These are phyloP conservation scores for Ogataea allantospora DNA, from an alignment of 805 yeast species.

Conservation along the genomic window DNA sequence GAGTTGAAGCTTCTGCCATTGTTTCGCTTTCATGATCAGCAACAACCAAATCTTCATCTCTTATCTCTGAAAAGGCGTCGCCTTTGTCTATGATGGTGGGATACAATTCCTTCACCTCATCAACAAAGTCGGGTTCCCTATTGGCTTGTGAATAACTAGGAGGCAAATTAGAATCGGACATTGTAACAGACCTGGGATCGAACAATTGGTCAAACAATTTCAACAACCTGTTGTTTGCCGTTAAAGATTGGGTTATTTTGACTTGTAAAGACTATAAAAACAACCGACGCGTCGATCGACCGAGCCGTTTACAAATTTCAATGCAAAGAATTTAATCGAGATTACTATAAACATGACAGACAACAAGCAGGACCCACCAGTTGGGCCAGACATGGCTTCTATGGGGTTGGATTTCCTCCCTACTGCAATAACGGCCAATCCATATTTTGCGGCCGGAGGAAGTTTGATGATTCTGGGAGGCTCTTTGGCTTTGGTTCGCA, in stretches of 20 bases:
- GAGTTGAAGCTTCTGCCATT: slow-evolving; percentile 4
- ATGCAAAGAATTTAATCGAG: too few species aligned
- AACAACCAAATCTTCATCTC: slow-evolving; percentile 7
- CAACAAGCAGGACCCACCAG: neutral
- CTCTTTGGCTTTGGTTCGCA: slow-evolving; percentile 72
- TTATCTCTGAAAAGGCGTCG: slow-evolving; percentile 10
- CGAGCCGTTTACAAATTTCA: too few species aligned
- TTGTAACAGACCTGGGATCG: neutral
- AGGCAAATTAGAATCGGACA: slow-evolving; percentile 13
- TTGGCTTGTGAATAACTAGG: slow-evolving; percentile 12
- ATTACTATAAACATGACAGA: neutral
- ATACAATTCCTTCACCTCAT: slow-evolving; percentile 15
- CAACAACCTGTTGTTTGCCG: slow-evolving; percentile 5
- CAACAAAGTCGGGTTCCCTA: neutral
- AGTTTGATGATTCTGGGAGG: slow-evolving; percentile 97
- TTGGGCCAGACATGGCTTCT: neutral
- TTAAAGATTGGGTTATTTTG: slow-evolving; percentile 1
- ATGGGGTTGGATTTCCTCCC: slow-evolving; percentile 17
- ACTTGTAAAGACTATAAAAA: neutral
- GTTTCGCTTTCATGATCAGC: slow-evolving; percentile 12
- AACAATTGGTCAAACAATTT: neutral
- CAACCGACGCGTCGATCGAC: slow-evolving; percentile 4
- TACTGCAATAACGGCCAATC: slow-evolving; percentile 55
- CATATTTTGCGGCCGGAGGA: slow-evolving; percentile 98
- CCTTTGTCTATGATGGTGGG: slow-evolving; percentile 10